These are phyloP conservation scores for Narthecium ossifragum DNA, from an alignment of 106 monocot species.

Conservation along the genomic window DNA sequence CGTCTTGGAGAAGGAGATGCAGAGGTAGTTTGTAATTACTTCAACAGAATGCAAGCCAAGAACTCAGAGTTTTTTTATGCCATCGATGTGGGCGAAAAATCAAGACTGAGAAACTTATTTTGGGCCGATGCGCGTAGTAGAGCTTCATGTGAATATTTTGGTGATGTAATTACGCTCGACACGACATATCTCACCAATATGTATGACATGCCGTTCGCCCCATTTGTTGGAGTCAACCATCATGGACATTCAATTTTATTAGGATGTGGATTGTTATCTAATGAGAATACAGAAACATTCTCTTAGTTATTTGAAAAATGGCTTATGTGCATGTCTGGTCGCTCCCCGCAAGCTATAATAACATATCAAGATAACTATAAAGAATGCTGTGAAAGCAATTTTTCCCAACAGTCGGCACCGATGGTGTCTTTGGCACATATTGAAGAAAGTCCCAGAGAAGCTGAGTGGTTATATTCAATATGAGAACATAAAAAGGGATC, in stretches of 20 bases:
- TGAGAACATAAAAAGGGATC: not conserved
- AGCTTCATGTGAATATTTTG: slow-evolving; percentile 2
- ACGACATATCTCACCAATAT: slow-evolving; percentile 10
- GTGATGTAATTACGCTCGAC: slow-evolving; percentile 14
- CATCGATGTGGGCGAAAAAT: not conserved
- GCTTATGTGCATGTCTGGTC: not conserved
- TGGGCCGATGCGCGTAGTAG: slow-evolving; percentile 10
- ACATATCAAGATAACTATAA: not conserved
- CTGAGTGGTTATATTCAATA: not conserved
- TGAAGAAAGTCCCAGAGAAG: not conserved
- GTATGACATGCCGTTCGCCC: slow-evolving; percentile 8
- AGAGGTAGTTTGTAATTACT: not conserved
- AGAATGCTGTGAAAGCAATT: not conserved
- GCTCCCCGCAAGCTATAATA: not conserved
- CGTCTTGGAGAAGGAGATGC: not conserved
- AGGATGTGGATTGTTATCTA: slow-evolving; percentile 6
- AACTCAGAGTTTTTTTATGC: slow-evolving; percentile 4
- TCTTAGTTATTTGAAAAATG: slow-evolving; percentile 13
- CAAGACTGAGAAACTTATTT: slow-evolving; percentile 2
- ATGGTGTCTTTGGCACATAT: slow-evolving; percentile 3
- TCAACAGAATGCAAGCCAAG: not conserved
- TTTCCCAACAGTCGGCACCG: not conserved
- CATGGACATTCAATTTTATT: slow-evolving; percentile 14
- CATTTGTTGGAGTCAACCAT: slow-evolving; percentile 19
- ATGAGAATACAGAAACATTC: slow-evolving; percentile 6